Percentiles rank a stretch among this genome's conserved stretches.
Evolutionary conservation across 2,329 filamentous ascomycete genomes (phyloP).

Genomic region (Stagonosporopsis rhizophila): DNA sequence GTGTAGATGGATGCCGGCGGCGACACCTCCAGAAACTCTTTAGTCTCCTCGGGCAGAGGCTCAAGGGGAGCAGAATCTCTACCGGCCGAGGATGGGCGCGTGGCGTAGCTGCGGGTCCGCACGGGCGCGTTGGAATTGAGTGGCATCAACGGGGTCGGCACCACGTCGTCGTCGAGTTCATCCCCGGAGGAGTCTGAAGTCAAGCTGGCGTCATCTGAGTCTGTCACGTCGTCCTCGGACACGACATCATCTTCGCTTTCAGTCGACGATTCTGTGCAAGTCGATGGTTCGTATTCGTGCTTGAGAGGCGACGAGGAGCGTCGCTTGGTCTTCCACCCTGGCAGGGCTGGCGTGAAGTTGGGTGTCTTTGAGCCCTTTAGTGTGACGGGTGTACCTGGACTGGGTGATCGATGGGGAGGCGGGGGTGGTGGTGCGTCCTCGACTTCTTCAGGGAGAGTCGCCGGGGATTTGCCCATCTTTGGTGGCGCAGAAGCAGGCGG

Average conservation of each 20-base stretch:
- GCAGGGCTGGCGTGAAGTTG: constrained; percentile 57
- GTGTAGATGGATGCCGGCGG: constrained; percentile 50
- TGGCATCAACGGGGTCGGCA: constrained; percentile 49
- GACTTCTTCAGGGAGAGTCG: constrained; percentile 27
- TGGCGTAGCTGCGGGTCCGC: constrained; percentile 23
- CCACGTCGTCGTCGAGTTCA: constrained; percentile 60
- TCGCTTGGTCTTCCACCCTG: constrained; percentile 61
- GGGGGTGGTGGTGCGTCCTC: constrained; percentile 49
- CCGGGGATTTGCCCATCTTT: constrained; percentile 37
- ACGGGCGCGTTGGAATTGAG: constrained; percentile 27
- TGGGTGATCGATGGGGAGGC: constrained; percentile 62
- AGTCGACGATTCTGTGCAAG: constrained; percentile 67
- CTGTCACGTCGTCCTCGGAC: constrained; percentile 52
- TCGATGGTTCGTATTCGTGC: constrained; percentile 93
- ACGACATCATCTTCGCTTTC: constrained; percentile 62
- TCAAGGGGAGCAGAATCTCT: constrained; percentile 22
- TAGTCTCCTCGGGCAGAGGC: constrained; percentile 29
- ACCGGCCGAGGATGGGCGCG: constrained; percentile 21
- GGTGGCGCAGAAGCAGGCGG: constrained; percentile 38
- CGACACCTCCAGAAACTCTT: constrained; percentile 53
- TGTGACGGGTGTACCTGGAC: constrained; percentile 56
- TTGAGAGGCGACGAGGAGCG: constrained; percentile 92
- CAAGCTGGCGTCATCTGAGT: constrained; percentile 58
- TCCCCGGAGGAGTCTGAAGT: constrained; percentile 63
- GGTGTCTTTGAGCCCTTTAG: constrained; percentile 54